phyloP scores from a whole-genome alignment of 352 stramenopile species.

The Peronospora belbahrii region DNA sequence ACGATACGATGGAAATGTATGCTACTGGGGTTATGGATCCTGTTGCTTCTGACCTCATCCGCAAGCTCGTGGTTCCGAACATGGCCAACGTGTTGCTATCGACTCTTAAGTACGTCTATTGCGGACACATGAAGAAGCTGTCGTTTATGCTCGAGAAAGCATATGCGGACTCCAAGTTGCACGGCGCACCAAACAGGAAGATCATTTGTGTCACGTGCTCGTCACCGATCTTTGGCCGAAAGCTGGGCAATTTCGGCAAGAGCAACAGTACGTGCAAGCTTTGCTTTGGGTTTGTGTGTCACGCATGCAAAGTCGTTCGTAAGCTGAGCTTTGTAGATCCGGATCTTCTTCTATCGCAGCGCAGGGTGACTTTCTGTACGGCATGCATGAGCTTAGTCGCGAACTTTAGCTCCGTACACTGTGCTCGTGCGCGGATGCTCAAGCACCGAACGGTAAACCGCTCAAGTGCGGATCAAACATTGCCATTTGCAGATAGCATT shows the following conservation, averaged over 20 bases:
- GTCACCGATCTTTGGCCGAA: slow-evolving; percentile 8
- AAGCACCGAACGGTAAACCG: slow-evolving; percentile 9
- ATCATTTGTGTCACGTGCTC: slow-evolving; percentile 26
- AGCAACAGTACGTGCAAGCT: slow-evolving; percentile 22
- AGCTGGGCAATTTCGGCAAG: slow-evolving; percentile 19
- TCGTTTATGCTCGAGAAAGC: slow-evolving; percentile 20
- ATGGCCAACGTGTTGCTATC: slow-evolving; percentile 17
- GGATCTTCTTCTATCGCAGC: slow-evolving; percentile 20
- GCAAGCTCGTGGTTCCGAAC: slow-evolving; percentile 16
- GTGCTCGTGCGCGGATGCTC: slow-evolving; percentile 18
- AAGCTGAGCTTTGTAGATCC: slow-evolving; percentile 32
- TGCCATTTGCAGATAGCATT: slow-evolving; percentile 13
- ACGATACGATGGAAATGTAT: slow-evolving; percentile 31
- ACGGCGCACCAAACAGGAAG: slow-evolving; percentile 18
- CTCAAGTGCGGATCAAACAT: slow-evolving; percentile 4
- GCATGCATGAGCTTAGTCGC: slow-evolving; percentile 19
- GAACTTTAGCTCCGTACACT: slow-evolving; percentile 19
- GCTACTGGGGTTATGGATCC: slow-evolving; percentile 12
- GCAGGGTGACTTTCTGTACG: slow-evolving; percentile 27
- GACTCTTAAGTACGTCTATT: slow-evolving; percentile 17
- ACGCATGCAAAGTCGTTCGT: slow-evolving; percentile 16
- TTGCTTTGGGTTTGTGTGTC: slow-evolving; percentile 24
- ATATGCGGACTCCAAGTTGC: slow-evolving; percentile 15
- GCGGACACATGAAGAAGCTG: slow-evolving; percentile 26
- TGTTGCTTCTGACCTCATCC: slow-evolving; percentile 16